Conservation (phyloP, 2,329 filamentous ascomycete genomes). For the Diaporthe sp. region DNA sequence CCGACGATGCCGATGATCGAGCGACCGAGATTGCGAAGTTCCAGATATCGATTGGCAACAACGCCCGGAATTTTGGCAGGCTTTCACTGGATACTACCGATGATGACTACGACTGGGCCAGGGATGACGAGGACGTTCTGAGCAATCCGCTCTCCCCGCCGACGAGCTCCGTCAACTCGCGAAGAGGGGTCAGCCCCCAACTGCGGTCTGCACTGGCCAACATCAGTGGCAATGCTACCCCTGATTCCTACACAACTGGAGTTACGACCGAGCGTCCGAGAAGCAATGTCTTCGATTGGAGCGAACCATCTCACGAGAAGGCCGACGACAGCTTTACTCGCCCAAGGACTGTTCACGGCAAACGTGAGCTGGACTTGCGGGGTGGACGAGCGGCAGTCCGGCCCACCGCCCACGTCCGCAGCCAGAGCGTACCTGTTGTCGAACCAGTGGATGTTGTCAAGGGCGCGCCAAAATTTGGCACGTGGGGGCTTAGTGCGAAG, state of each 20-base stretch:
- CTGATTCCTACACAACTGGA: conserved; percentile 50
- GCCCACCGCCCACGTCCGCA: conserved; percentile 78
- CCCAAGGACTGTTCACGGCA: conserved; percentile 81
- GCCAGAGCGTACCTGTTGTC: conserved; percentile 82
- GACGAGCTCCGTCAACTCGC: conserved; percentile 65
- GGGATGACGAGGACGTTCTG: conserved; percentile 66
- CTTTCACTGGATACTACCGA: conserved; percentile 70
- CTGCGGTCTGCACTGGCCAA: conserved; percentile 66
- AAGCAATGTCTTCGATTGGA: conserved; percentile 84
- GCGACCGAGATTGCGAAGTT: conserved; percentile 37
- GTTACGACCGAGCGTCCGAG: conserved; percentile 63
- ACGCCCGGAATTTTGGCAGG: conserved; percentile 57
- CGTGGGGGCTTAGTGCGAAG: conserved; percentile 85
- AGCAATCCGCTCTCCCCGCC: conserved; percentile 71
- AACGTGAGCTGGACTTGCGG: conserved; percentile 78
- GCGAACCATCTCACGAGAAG: conserved; percentile 76
- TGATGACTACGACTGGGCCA: conserved; percentile 74
- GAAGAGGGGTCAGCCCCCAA: conserved; percentile 63
- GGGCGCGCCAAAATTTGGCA: conserved; percentile 78
- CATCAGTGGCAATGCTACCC: conserved; percentile 61
- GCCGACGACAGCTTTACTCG: conserved; percentile 71
- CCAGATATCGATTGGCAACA: conserved; percentile 36
- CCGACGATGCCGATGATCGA: conserved; percentile 41
- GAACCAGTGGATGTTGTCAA: conserved; percentile 70
- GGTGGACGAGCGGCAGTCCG: conserved; percentile 77